Evolutionary conservation across 805 yeast genomes (phyloP).

Genomic region (Wickerhamiella cacticola): DNA sequence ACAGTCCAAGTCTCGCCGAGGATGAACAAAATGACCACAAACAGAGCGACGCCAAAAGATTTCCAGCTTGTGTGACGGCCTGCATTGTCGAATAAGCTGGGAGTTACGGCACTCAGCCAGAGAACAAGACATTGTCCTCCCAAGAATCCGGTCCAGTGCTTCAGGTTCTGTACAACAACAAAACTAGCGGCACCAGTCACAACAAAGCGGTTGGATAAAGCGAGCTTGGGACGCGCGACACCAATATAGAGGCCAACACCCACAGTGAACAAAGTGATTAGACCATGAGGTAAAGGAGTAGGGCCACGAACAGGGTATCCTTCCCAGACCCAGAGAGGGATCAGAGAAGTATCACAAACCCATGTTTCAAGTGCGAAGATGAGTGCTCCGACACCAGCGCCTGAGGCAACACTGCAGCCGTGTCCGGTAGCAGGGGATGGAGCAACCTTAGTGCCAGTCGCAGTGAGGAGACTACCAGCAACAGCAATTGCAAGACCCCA

Average conservation of each 20-base stretch:
- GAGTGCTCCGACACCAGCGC: conserved; percentile 65
- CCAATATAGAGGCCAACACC: conserved; percentile 45
- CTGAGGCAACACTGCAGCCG: conserved; percentile 34
- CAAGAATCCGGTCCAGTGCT: conserved; percentile 59
- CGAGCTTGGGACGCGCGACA: conserved; percentile 23
- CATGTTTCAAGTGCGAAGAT: conserved; percentile 61
- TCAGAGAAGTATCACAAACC: conserved; percentile 71
- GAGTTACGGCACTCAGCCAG: conserved; percentile 51
- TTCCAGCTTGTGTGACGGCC: conserved; percentile 44
- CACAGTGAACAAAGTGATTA: conserved; percentile 46
- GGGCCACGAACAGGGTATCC: conserved; percentile 87
- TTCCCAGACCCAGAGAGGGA: conserved; percentile 93
- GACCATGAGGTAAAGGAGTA: conserved; percentile 74
- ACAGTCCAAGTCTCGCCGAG: conserved; percentile 93
- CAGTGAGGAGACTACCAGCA: conserved; percentile 40
- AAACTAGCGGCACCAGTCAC: conserved; percentile 40
- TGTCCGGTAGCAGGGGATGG: conserved; percentile 20
- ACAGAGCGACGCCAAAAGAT: conserved; percentile 30
- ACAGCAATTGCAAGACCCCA: conserved; percentile 56
- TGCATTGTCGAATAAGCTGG: conserved; percentile 47
- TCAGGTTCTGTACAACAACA: conserved; percentile 37
- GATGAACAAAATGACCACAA: conserved; percentile 44
- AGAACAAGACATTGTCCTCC: conserved; percentile 57
- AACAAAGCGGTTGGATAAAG: conserved; percentile 30
- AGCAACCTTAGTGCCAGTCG: conserved; percentile 15